Conservation (phyloP, 2,329 filamentous ascomycete species). For the Lecanicillium sp. region DNA sequence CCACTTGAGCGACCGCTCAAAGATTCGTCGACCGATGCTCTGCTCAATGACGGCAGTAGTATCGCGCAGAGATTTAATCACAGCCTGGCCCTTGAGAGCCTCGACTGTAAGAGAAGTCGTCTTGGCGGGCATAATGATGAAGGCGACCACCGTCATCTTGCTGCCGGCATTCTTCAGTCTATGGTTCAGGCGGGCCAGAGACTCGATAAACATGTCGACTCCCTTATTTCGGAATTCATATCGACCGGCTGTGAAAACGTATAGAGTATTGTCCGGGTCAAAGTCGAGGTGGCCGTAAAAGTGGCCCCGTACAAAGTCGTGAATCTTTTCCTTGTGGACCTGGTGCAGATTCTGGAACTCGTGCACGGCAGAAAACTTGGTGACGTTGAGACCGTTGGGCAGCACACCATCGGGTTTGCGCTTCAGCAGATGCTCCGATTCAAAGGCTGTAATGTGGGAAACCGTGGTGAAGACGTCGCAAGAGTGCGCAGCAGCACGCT, state of each 20-base stretch:
- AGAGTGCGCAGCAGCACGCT: slow-evolving; percentile 83
- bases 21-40: slow-evolving; percentile 86
- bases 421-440: slow-evolving; percentile 95
- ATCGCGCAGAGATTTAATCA: slow-evolving; percentile 91
- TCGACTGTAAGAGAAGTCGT: slow-evolving; percentile 93
- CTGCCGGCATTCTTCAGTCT: slow-evolving; percentile 76
- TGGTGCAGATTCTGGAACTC: slow-evolving; percentile 98
- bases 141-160: slow-evolving; percentile 91
- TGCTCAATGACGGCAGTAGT: slow-evolving; percentile 89
- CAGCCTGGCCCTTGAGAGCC: slow-evolving; percentile 90
- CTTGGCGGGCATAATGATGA: slow-evolving; percentile 98
- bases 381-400: slow-evolving; percentile 95
- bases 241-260: slow-evolving; percentile 93
- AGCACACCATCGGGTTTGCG: slow-evolving; percentile 94
- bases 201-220: slow-evolving; percentile 99
- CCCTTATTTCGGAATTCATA: slow-evolving; percentile 99
- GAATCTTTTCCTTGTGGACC: slow-evolving; percentile 94
- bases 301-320: slow-evolving; percentile 94
- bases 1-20: slow-evolving; percentile 91
- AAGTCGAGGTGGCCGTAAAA: slow-evolving; percentile 99
- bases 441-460: slow-evolving; percentile 96
- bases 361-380: slow-evolving; percentile 93
- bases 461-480: slow-evolving; percentile 98
- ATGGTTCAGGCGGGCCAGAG: slow-evolving; percentile 88
- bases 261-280: slow-evolving; percentile 90